Evolutionary conservation across 2,329 filamentous ascomycete species (phyloP).

Genomic region (Cladosporium sp.): DNA sequence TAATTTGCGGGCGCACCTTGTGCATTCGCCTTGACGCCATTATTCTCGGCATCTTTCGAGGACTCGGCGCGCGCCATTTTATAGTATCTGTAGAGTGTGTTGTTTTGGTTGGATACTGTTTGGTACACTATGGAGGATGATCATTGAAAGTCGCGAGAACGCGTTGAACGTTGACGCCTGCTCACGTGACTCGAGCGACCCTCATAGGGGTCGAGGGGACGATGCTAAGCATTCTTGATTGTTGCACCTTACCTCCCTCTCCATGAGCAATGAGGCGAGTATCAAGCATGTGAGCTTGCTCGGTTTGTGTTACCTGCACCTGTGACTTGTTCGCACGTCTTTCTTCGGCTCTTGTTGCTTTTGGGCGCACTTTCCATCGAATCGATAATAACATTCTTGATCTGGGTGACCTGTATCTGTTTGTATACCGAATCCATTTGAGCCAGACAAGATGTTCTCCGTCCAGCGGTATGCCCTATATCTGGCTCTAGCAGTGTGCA

Average conservation of each 20-base stretch:
- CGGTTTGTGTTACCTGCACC: too few relatives aligned
- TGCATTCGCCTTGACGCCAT: constrained; percentile 39
- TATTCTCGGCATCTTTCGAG: constrained; percentile 43
- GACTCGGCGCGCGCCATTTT: constrained; percentile 47
- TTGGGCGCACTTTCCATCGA: background rate
- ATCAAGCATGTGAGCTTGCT: background rate
- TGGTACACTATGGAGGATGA: background rate
- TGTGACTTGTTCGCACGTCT: too few relatives aligned
- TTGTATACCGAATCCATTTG: background rate
- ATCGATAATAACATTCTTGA: background rate
- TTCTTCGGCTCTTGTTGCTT: background rate
- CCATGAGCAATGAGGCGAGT: background rate
- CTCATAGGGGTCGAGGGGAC: background rate
- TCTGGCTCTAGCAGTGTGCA: constrained; percentile 28
- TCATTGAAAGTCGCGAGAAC: background rate
- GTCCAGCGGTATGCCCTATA: constrained; percentile 36
- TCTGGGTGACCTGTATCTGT: background rate
- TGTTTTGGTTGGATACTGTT: background rate
- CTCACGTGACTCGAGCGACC: background rate
- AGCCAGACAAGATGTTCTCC: constrained; percentile 32
- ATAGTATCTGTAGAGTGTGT: background rate
- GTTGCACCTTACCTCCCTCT: background rate
- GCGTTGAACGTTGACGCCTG: background rate
- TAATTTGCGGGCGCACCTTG: constrained; percentile 50
- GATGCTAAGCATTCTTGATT: background rate